phyloP scores from a whole-genome alignment of 306 rosid species.

The Castanea crenata region DNA sequence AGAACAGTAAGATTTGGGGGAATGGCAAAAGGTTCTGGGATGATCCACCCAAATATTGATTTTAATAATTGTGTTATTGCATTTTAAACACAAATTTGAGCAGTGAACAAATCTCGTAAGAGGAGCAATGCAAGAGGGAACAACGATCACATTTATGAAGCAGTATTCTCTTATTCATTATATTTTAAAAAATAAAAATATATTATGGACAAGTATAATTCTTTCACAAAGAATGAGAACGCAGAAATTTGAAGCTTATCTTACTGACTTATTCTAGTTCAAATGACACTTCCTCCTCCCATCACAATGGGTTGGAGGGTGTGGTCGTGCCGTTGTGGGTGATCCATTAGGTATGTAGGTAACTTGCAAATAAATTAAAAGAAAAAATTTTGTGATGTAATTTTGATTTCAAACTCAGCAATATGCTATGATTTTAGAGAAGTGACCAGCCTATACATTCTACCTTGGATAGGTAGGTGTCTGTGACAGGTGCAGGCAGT shows the following conservation, averaged over 20 bases:
- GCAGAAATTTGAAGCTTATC: conserved; percentile 1
- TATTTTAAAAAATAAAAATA: too few relatives aligned
- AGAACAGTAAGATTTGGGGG: conserved; percentile 74
- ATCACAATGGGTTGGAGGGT: too few relatives aligned
- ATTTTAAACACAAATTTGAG: not conserved
- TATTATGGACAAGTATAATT: not conserved
- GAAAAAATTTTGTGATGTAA: too few relatives aligned
- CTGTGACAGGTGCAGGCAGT: conserved; percentile 62
- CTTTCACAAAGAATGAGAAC: not conserved
- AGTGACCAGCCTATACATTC: not conserved
- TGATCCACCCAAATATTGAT: conserved; percentile 80
- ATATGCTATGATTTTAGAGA: conserved; percentile 16
- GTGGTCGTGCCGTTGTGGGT: too few relatives aligned
- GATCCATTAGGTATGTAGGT: too few relatives aligned
- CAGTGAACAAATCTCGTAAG: not conserved
- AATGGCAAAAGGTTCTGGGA: conserved; percentile 98
- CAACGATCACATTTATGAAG: not conserved
- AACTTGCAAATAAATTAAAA: too few relatives aligned
- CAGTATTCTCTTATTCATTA: too few relatives aligned
- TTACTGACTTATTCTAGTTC: not conserved
- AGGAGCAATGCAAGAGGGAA: not conserved
- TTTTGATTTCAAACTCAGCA: not conserved
- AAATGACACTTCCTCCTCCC: too few relatives aligned
- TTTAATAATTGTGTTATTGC: too few relatives aligned
- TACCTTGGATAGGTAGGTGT: conserved; percentile 48